A percentile compares a stretch with the other conserved stretches of the same genome.
These are phyloP conservation scores for Piper longum DNA, from an alignment of 164 flowering plant species.

Conservation along the genomic window DNA sequence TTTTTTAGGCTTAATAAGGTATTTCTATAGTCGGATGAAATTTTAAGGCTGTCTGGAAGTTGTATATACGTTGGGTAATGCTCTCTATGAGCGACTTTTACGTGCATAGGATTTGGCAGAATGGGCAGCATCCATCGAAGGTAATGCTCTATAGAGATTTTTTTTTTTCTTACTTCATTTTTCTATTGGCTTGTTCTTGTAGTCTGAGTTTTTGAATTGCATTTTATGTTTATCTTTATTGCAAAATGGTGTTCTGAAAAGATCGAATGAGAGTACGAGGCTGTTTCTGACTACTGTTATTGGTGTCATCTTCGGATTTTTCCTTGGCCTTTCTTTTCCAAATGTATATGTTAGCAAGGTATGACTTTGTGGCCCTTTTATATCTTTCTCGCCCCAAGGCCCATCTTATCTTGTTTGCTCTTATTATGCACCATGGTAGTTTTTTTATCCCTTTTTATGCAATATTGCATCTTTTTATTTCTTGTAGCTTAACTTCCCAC, in stretches of 20 bases:
- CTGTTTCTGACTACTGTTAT: conserved; percentile 47
- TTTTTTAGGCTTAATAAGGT: too few species aligned
- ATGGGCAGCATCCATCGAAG: background rate
- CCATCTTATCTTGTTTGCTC: background rate
- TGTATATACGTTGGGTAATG: background rate
- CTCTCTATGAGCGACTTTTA: background rate
- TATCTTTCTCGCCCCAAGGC: background rate
- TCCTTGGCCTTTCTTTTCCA: conserved; percentile 72
- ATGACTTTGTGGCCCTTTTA: conserved; percentile 1
- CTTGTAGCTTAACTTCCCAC: conserved; percentile 51
- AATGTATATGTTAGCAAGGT: conserved; percentile 58
- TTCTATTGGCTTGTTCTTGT: too few species aligned
- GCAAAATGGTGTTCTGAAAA: conserved; percentile 44
- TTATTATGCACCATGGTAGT: background rate
- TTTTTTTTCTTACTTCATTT: too few species aligned
- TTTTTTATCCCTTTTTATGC: background rate
- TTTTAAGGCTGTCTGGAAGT: too few species aligned
- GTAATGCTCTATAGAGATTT: background rate
- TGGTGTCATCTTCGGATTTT: conserved; percentile 71
- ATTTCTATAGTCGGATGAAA: too few species aligned
- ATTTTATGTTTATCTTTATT: background rate
- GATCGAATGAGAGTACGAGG: conserved; percentile 49
- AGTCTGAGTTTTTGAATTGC: background rate
- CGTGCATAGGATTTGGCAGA: background rate
- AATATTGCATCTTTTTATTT: background rate